Percentiles rank a stretch among this genome's conserved stretches.
Conservation (phyloP, 345 rosid genomes). For the thale cress (Arabidopsis thaliana) region DNA sequence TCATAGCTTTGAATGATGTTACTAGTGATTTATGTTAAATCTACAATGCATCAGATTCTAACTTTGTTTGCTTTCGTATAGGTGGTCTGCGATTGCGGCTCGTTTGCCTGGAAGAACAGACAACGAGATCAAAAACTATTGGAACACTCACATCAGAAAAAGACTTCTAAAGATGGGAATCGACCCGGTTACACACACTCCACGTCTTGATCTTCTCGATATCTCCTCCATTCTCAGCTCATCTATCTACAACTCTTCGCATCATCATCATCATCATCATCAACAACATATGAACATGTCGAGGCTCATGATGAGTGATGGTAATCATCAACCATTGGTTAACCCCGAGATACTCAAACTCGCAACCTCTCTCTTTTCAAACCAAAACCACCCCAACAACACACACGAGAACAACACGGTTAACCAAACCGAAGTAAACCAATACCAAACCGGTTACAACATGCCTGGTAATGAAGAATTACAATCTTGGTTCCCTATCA, state of each 20-base stretch:
- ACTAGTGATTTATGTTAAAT: neutral
- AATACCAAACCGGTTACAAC: conserved; percentile 46
- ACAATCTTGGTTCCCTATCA: conserved; percentile 43
- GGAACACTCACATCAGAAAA: conserved; percentile 91
- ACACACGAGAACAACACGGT: conserved; percentile 16
- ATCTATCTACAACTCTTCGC: conserved; percentile 44
- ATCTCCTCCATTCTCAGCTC: conserved; percentile 53
- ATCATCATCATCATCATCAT: conserved; percentile 32
- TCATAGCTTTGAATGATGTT: no score
- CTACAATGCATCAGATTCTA: neutral
- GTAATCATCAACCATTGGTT: conserved; percentile 23
- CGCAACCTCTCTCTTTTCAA: conserved; percentile 40
- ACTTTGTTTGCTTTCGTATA: conserved; percentile 30
- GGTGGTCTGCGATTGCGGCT: conserved; percentile 94
- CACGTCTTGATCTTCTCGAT: conserved; percentile 69
- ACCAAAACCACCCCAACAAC: conserved; percentile 33
- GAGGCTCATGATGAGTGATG: conserved; percentile 43
- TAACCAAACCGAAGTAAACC: conserved; percentile 40
- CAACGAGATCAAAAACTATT: conserved; percentile 84
- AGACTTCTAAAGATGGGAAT: conserved; percentile 77
- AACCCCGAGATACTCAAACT: conserved; percentile 47
- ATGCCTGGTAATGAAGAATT: conserved; percentile 45
- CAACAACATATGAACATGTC: conserved; percentile 40
- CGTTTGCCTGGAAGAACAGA: conserved; percentile 88
- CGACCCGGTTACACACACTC: conserved; percentile 82